Evolutionary conservation across 2,329 filamentous ascomycete genomes (phyloP), one percentile per base, ranked within the genome.

Genomic region (Cladobotryum mycophilum): DNA sequence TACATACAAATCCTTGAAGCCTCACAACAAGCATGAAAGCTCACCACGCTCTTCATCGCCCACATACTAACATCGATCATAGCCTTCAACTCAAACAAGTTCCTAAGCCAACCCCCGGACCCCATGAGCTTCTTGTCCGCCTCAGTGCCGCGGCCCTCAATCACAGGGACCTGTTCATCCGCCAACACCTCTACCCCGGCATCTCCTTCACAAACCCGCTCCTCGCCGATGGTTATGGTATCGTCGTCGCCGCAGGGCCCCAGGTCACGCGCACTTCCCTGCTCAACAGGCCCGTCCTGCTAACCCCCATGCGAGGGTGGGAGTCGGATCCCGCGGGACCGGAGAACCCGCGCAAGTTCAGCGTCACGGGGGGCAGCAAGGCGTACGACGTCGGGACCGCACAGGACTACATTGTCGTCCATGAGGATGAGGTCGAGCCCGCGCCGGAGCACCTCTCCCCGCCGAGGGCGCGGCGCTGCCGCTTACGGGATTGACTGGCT

Each of bases 161-260:
- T 74, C 93, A 97, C 73, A 87, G 91, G 61, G 93, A 97, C 68
- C 82, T 95, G 59, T 97, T 96, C 73, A 87, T 95, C 69, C 88
- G 92, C 49, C 90, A 93, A 68, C 86, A 91, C 64, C 82, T 95
- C 38, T 97, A 97, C 74, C 92, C 92, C 0, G 86, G 81, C 59
- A 86, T 89, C 48, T 85, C 86, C 12, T 95, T 95, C 67, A 78
- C 80, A 53, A 76, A 84, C 5, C 89, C 92, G 1, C 73, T 97
- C 40, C 79, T 95, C 22, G 83, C 90, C 53, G 92, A 97, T 65
- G 92, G 89, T 56, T 84, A 80, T 59, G 92, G 91, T 49, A 73
- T 79, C 51, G 88, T 97, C 4, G 77, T 84, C 30, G 72, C 75
- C 4, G 71, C 82, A 3, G 88, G 89, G 12, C 66, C 78, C 1